phyloP scores from a whole-genome alignment of 768 basidiomycete species.

The Boletus insuetus region DNA sequence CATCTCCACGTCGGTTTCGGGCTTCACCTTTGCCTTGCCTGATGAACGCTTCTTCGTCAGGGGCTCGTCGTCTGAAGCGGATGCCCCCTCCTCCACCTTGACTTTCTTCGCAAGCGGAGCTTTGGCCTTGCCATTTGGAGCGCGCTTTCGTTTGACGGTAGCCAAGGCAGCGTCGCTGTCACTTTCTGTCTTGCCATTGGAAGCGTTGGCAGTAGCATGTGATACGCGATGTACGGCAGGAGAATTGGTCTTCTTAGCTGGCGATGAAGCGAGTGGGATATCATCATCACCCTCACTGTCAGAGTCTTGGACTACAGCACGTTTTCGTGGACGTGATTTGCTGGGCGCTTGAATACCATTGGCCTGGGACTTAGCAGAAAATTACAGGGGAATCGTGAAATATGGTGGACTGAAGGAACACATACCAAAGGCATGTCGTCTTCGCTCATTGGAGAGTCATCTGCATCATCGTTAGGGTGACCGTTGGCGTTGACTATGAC shows the following conservation, averaged over 20 bases:
- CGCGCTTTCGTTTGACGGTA: constrained; percentile 43
- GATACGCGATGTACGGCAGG: constrained; percentile 41
- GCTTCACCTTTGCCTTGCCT: constrained; percentile 40
- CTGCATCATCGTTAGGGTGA: constrained; percentile 37
- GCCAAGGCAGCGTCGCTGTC: constrained; percentile 45
- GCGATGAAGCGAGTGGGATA: constrained; percentile 69
- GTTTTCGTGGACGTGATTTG: constrained; percentile 44
- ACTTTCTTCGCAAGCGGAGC: constrained; percentile 64
- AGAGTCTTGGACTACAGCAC: constrained; percentile 49
- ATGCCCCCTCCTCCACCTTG: constrained; percentile 47
- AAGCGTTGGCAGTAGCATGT: constrained; percentile 30
- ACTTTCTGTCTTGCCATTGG: constrained; percentile 41
- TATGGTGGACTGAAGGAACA: constrained; percentile 10
- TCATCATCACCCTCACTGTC: constrained; percentile 70
- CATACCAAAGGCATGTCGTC: constrained; percentile 72
- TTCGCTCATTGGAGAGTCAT: constrained; percentile 57
- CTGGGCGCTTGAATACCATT: constrained; percentile 42
- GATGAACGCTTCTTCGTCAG: constrained; percentile 23
- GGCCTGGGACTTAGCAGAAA: constrained; percentile 52
- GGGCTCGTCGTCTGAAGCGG: constrained; percentile 38
- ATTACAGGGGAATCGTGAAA: constrained; percentile 20
- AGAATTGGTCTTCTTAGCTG: constrained; percentile 48
- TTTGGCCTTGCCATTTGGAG: constrained; percentile 45
- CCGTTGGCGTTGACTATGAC: constrained; percentile 45
- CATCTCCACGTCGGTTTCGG: constrained; percentile 49